Conservation (phyloP, 768 basidiomycete genomes). For the Vararia minispora region DNA sequence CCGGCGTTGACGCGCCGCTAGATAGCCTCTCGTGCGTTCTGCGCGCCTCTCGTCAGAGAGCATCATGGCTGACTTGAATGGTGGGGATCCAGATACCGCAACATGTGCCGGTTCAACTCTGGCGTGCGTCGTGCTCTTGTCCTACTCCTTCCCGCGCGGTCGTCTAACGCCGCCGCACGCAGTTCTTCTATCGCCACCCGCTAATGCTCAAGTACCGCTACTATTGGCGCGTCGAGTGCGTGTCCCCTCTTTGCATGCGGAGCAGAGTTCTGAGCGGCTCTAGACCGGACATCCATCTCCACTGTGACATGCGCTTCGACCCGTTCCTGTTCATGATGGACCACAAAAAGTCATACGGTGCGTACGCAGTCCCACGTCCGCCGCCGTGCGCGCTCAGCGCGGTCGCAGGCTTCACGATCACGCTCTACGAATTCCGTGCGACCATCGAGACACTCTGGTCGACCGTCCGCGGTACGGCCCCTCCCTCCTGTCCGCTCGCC, state of each 20-base stretch:
- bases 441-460: slow-evolving; percentile 60
- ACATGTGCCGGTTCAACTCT: slow-evolving; percentile 71
- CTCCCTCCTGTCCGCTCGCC: no score
- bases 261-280: not conserved
- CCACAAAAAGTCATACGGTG: slow-evolving; percentile 39
- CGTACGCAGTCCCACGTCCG: slow-evolving; percentile 31
- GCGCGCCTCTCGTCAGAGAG: slow-evolving; percentile 25
- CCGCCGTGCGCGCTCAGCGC: no score
- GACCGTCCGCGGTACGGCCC: slow-evolving; percentile 40
- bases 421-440: slow-evolving; percentile 50
- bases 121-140: slow-evolving; percentile 43
- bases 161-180: not conserved
- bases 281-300: slow-evolving; percentile 66
- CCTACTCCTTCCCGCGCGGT: no score
- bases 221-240: slow-evolving; percentile 68
- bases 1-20: no score
- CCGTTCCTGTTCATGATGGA: slow-evolving; percentile 53
- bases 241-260: slow-evolving; percentile 1
- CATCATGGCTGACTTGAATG: not conserved
- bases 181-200: slow-evolving; percentile 56
- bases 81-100: slow-evolving; percentile 37
- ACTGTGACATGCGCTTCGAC: slow-evolving; percentile 54
- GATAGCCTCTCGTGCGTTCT: not conserved
- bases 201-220: slow-evolving; percentile 56
- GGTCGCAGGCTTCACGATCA: slow-evolving; percentile 59